phyloP scores from a whole-genome alignment of 176 grass and related monocot species.

The Oryza rufipogon region DNA sequence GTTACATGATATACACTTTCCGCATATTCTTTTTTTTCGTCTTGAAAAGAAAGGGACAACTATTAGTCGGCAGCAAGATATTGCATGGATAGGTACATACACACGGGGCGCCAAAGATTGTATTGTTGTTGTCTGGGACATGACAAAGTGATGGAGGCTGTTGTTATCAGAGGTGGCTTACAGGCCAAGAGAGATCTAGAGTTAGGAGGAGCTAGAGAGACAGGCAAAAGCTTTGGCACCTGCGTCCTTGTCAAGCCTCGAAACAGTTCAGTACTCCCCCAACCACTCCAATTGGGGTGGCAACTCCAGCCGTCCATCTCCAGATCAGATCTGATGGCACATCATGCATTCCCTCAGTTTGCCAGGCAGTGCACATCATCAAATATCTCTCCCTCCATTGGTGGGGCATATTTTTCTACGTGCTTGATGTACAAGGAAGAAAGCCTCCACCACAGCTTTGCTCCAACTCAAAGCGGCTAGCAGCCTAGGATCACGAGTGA shows the following conservation, averaged over 20 bases:
- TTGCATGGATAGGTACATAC: slow-evolving; percentile 59
- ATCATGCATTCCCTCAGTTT: slow-evolving; percentile 40
- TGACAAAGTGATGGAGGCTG: slow-evolving; percentile 25
- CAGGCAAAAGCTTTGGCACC: slow-evolving; percentile 44
- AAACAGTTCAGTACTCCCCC: slow-evolving; percentile 20
- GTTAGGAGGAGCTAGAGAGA: slow-evolving; percentile 27
- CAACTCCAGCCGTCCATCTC: slow-evolving; percentile 42
- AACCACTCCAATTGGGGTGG: slow-evolving; percentile 35
- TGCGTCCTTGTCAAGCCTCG: slow-evolving; percentile 30
- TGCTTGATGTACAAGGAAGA: slow-evolving; percentile 31
- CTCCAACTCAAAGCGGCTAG: slow-evolving; percentile 14
- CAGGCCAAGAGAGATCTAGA: slow-evolving; percentile 38
- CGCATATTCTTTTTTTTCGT: not conserved
- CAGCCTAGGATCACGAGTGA: not conserved
- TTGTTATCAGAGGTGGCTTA: slow-evolving; percentile 46
- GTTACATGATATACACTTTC: not conserved
- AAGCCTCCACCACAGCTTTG: slow-evolving; percentile 12
- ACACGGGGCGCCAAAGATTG: slow-evolving; percentile 30
- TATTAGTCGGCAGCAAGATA: slow-evolving; percentile 32
- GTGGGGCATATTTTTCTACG: slow-evolving; percentile 33
- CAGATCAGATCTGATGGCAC: slow-evolving; percentile 48
- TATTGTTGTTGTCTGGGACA: slow-evolving; percentile 43
- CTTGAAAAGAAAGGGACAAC: slow-evolving; percentile 32
- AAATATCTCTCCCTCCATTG: slow-evolving; percentile 6
- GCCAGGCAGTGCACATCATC: slow-evolving; percentile 36